Base-by-base conservation (phyloP, 2,329 filamentous ascomycete species). In the Colletotrichum endophyticum region DNA sequence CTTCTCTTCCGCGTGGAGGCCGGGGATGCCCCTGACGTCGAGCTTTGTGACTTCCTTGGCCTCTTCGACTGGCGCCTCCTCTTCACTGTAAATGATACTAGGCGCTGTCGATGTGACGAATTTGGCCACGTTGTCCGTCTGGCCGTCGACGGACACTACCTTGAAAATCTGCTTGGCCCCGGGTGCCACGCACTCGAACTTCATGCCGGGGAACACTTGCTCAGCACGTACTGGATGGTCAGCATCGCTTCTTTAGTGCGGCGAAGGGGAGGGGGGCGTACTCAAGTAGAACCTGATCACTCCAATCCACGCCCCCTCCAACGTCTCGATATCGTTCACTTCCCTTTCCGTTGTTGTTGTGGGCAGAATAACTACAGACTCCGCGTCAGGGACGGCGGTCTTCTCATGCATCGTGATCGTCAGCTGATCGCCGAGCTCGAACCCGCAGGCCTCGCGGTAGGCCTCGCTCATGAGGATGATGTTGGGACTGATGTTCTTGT, bases 401-500 rank as follows among this genome's bases (percentile, higher is more conserved):
- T 88, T 88, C 12, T 90, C 88, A 3, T 89, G 87, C 28, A 96
- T 89, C 9, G 89, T 88, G 64, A 98, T 87, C 39, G 84, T 85
- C 39, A 90, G 86, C 67, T 92, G 90, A 66, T 96, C 94, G 19
- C 92, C 92, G 6, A 97, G 87, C 77, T 94, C 93, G 79, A 98
- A 90, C 1, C 91, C 92, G 79, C 94, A 94, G 8, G 92, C 90
- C 44, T 94, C 93, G 78, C 95, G 93, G 70, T 98, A 91, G 8
- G 92, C 88, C 78, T 95, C 93, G 27, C 95, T 93, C 87, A 95
- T 91, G 87, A 96, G 90, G 66, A 94, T 87, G 73, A 95, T 89
- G 78, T 93, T 91, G 79, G 91, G 92, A 81, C 92, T 90, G 79
- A 95, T 87, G 80, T 93, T 92, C 82, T 93, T 90, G 61, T 89